Evolutionary conservation across 2,329 filamentous ascomycete species (phyloP), one percentile per base, ranked within the genome.

Genomic region (Fusarium sp.): DNA sequence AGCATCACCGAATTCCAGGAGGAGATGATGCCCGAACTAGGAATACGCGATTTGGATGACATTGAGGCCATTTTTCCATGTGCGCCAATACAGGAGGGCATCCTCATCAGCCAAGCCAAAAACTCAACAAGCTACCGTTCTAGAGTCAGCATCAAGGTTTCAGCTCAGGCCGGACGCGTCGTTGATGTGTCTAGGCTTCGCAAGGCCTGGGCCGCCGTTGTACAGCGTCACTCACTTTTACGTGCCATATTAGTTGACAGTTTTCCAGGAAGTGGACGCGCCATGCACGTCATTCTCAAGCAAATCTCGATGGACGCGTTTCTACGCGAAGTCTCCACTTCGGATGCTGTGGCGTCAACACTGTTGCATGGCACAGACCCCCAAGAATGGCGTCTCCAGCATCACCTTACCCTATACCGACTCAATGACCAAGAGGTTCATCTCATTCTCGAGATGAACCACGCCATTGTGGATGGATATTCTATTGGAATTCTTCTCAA

Each of bases 391-490:
- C 37, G 17, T 10, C 45, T 50, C 5, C 45, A 59, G 30, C 56
- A 59, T 18, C 20, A 30, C 9, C 45, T 59, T 35, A 44, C 38
- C 12, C 15, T 59, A n/a, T 13, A 50, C 23, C 35, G 8, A 23
- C 8, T 44, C 12, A 20, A 3, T 0, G 12, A 37, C 3, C 20
- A 44, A 20, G 45, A 59, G 17, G n/a, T 18, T 3, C 5, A 37
- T 18, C 26, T 52, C 2, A 14, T 50, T 18, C 30, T 59, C 6
- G 56, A 59, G 18, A 59, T 59, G 27, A 50, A 50, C 10, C 56
- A 59, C 17, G 56, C 45, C 9, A 59, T 59, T 37, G 37, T 50
- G 6, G 56, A 59, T 37, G 56, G 56, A 0, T 37, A 59, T 10
- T 59, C 56, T 3, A 44, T 52, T 11, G 37, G 45, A 5, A 18